Conservation (phyloP, 305 asterid genomes). For the Fraxinus albicans region DNA sequence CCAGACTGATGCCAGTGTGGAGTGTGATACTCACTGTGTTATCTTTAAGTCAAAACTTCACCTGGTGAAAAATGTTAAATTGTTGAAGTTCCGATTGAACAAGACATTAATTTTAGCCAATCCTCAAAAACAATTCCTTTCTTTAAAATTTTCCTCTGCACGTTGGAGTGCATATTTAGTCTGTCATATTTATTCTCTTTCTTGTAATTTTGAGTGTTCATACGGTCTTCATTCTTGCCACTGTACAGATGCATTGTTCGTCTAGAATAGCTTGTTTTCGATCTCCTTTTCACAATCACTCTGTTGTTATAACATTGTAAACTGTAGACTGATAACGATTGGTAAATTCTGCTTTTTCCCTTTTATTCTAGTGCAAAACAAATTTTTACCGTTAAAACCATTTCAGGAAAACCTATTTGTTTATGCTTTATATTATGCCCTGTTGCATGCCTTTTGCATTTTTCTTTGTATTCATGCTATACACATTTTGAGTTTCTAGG, state of each 20-base stretch:
- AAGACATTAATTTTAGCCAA: not conserved
- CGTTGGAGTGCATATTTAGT: not conserved
- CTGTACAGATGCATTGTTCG: not conserved
- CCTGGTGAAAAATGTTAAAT: not conserved
- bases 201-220: not conserved
- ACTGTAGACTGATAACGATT: not conserved
- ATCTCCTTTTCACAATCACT: not conserved
- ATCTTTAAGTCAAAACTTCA: not conserved
- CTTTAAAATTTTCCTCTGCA: not conserved
- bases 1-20: not conserved
- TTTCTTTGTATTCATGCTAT: not conserved
- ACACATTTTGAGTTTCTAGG: not conserved
- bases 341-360: not conserved
- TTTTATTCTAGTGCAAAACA: not conserved
- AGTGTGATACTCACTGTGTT: not conserved
- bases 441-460: not conserved
- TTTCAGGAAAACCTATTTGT: not conserved
- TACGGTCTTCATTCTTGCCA: not conserved
- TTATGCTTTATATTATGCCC: not conserved
- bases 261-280: not conserved
- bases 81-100: not conserved
- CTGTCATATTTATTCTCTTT: not conserved
- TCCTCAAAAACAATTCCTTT: not conserved
- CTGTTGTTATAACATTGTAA: not conserved
- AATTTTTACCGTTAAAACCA: not conserved